Percentiles rank a stretch among this genome's conserved stretches.
phyloP scores from a whole-genome alignment of 257 asterid genomes.

The Nyctanthes arbortristis region DNA sequence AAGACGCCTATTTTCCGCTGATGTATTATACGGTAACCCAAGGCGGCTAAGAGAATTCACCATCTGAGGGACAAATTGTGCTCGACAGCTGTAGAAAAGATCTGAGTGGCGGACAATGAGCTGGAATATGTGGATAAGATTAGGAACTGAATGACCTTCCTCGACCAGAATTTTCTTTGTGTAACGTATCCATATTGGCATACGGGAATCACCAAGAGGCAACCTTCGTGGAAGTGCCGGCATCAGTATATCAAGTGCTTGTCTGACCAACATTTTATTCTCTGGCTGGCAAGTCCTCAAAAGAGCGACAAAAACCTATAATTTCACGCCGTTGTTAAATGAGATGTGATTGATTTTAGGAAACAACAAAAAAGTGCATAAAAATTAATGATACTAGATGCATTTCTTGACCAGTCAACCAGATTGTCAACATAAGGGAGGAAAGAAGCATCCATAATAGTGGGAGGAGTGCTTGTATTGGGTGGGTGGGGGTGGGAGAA shows the following conservation, averaged over 20 bases:
- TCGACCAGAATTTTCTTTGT: constrained; percentile 96
- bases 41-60: constrained; percentile 98
- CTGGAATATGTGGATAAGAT: constrained; percentile 98
- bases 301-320: constrained; percentile 98
- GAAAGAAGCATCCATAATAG: constrained; percentile 5
- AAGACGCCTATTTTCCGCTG: constrained; percentile 97
- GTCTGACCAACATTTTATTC: constrained; percentile 93
- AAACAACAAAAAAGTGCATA: constrained; percentile 12
- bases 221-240: constrained; percentile 99
- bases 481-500: too few species aligned
- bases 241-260: constrained; percentile 99
- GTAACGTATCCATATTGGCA: constrained; percentile 99
- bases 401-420: constrained; percentile 2
- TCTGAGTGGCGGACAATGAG: constrained; percentile 99
- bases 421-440: too few species aligned
- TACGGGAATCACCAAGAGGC: constrained; percentile 97
- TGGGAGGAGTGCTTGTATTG: constrained; percentile 2
- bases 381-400: not conserved
- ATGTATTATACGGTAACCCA: constrained; percentile 92
- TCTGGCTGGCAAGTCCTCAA: constrained; percentile 98
- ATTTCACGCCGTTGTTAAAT: constrained; percentile 23
- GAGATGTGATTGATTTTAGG: constrained; percentile 12
- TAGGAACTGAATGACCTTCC: constrained; percentile 98
- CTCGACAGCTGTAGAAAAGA: constrained; percentile 98
- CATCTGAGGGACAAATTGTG: constrained; percentile 99